Evolutionary conservation across 2,329 filamentous ascomycete genomes (phyloP), one percentile per base, ranked within the genome.

Genomic region (Fusarium luffae): DNA sequence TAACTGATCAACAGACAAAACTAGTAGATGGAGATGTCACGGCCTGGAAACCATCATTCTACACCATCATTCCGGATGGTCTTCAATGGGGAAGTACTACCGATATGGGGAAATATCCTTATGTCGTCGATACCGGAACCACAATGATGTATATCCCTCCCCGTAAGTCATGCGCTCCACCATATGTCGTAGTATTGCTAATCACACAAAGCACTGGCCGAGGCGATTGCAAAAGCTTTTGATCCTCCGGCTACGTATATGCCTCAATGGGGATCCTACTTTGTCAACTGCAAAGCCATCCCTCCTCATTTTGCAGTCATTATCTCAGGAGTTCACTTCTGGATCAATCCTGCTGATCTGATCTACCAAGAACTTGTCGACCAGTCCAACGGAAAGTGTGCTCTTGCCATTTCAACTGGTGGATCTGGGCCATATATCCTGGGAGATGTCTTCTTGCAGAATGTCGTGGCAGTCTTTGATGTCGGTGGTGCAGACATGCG

Each of bases 71-170:
- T 49, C 82, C 83, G 1, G 83, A 85, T 58, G 85, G 84, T 5
- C 78, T 85, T 62, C 75, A 76, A 63, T 86, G 80, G 72, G 84
- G 80, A 25, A 76, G 79, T 42, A 82, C 78, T 7, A 81, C 77
- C 4, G 81, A 83, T 63, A 77, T 71, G 19, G 80, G 77, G 34
- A 83, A 81, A 70, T 83, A 82, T 55, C 83, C 83, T 7, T 85
- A 82, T 70, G 84, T 87, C 54, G 77, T 87, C 51, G 85, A 87
- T 74, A 85, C 82, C 18, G 84, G 84, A 32, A 86, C 85, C 3
- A 84, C 85, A 0, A 79, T 86, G 72, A 83, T 82, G 65, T 84
- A 85, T 64, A 74, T 87, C 3, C 85, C 85, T 13, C 81, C 82
- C 13, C 76, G 85, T 85, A 70, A 78, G 82, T 77, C 4, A 9